These are phyloP conservation scores for Polychaeton citri DNA, from an alignment of 2,329 filamentous ascomycete genomes.

Conservation along the genomic window DNA sequence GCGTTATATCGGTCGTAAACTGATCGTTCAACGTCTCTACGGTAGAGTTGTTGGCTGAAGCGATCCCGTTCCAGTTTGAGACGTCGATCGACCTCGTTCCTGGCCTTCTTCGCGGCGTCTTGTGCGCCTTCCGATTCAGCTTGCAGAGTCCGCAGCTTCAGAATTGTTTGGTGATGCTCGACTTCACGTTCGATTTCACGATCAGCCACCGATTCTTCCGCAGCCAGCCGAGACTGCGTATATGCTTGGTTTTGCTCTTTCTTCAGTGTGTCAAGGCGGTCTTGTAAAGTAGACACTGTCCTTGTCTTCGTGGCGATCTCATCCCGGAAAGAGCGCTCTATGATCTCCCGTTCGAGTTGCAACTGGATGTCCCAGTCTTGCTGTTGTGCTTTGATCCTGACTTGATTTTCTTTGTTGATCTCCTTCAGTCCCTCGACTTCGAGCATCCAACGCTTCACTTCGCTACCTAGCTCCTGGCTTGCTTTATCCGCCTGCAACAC, in stretches of 20 bases:
- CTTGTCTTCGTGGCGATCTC: background rate
- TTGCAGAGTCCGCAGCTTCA: background rate
- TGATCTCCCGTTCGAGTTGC: background rate
- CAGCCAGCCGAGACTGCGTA: background rate
- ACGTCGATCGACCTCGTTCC: background rate
- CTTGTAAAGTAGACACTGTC: background rate
- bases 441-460: background rate
- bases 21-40: background rate
- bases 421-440: background rate
- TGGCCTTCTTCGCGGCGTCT: background rate
- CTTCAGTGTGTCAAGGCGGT: background rate
- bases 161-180: background rate
- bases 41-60: background rate
- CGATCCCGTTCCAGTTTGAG: background rate
- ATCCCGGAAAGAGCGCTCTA: background rate
- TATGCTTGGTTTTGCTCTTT: background rate
- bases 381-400: background rate
- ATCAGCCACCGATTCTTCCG: background rate
- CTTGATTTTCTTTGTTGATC: background rate
- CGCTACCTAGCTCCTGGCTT: background rate
- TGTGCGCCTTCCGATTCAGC: background rate
- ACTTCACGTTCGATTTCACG: background rate
- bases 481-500: background rate
- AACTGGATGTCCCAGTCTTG: background rate
- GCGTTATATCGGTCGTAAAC: background rate